Evolutionary conservation across 202 grass and related monocot genomes (phyloP), one percentile per base, ranked within the genome.

Genomic region (Setaria viridis): DNA sequence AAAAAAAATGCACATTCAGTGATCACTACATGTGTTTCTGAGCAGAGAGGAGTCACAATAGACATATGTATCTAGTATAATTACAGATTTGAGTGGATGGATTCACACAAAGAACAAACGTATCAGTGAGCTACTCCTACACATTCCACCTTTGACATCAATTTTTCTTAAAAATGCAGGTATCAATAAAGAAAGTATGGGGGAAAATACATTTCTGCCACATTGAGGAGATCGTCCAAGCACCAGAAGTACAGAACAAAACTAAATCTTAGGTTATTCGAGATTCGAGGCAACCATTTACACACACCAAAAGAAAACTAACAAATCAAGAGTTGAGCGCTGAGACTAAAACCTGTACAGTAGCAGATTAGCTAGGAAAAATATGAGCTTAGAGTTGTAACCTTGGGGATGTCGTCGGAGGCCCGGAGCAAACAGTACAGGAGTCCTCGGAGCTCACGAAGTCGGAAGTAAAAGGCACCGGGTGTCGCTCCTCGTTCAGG

Each of bases 361-460:
- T 14, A 20, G 62, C 65, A 81, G 21, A 82, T 69, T 70, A 51
- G 63, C 42, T 39, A 39, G 32, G 6, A 51, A 30, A 46, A 10
- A 25, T 25, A 45, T 4, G 51, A 68, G 15, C 35, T 5, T 29
- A 7, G 55, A 41, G 12, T 50, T 63, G 21, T 47, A 1, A 87
- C 89, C 85, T 84, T 8, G 89, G 74, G 33, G 84, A 83, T 49
- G 74, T 75, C 89, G 89, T 4, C 14, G 46, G 62, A 41, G 39
- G 39, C 39, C 6, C 39, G 5, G 39, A 56, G 64, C 14, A 20
- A 85, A 65, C 81, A 5, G 33, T 54, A 32, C 17, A 16, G 16
- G 32, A 70, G 13, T 21, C 10, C 15, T 62, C 15, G 14, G 74
- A 54, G 47, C 45, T 39, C 37, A 39, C 78, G 65, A 6, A 21